Evolutionary conservation across 2,329 filamentous ascomycete genomes (phyloP), one percentile per base, ranked within the genome.

Genomic region (Aspergillus felis): DNA sequence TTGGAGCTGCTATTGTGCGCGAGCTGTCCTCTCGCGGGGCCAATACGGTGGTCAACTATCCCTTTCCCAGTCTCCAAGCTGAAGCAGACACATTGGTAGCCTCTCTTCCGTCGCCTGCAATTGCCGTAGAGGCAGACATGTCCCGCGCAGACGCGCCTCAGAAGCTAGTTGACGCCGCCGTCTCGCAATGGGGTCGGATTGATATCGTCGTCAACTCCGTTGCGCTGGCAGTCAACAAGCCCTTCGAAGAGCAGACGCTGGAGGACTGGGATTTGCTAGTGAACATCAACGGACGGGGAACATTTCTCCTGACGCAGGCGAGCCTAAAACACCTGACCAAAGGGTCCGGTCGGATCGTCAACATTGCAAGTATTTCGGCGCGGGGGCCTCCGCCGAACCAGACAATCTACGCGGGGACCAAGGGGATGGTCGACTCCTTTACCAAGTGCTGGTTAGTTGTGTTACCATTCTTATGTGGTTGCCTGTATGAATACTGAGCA

Each of bases 371-470:
- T 55, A 70, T 75, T 35, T 73, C 71, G 14, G 66, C 74, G 29
- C 66, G 71, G 5, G 73, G 60, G 17, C 70, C 69, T 2, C 73
- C 74, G 6, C 61, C 63, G 1, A 64, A 63, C 57, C 75, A 78
- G 61, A 79, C 77, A n/a, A 77, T 81, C 57, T 81, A 81, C 62
- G 76, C 78, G 3, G 78, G 78, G 0, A 79, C 76, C 8, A 81
- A 81, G 63, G 77, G 76, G n/a, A 80, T 80, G 76, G 71, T 79
- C 1, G 79, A 81, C 59, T 72, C 71, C 2, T 79, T 81, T 55
- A 81, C 79, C 1, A 67, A 71, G 25, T 72, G 71, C 44, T 80
- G 79, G 75, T 63, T 6, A 17, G 62, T 51, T 25, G 2, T 35
- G 20, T 0, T 35, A 14, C 32, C 12, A 35, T 35, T 17, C 32